Base-by-base conservation (phyloP, 805 yeast genomes). In the Ogataea pilisensis region DNA sequence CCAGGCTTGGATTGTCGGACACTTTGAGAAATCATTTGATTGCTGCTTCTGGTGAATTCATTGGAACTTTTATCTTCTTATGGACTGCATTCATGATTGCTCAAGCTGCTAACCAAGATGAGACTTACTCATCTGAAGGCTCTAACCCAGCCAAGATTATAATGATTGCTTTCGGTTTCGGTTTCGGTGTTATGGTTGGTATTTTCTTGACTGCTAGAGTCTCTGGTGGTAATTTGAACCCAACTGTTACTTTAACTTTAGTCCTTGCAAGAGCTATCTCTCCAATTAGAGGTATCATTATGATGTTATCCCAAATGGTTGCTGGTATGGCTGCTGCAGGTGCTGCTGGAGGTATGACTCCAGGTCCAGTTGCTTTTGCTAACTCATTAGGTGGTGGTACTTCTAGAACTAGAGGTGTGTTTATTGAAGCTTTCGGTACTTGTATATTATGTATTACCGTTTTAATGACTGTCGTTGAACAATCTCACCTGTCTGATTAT, bases 311-410 rank as follows among this genome's bases (percentile, higher is more conserved):
- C 31, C 95, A 87, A 68, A 60, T 86, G 57, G 64, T 85, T 60
- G 95, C 85, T 38, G 95, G 95, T 64, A 82, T 87, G 81, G 88
- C 88, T 55, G 95, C 95, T 42, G 95, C 91, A 42, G 95, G 87
- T 63, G 91, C 88, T 34, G 95, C 88, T 36, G 67, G 76, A 48
- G 93, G 87, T 33, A 76, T 86, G 81, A 83, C 91, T 19, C 95
- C 95, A 31, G 95, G 95, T 47, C 70, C 71, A 36, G 70, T 86
- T 52, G 70, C 77, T 5, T 86, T 85, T 54, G 76, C 86, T 45
- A 86, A 86, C 57, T 69, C 74, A 35, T 67, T 85, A 45, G 89
- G 91, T 42, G 80, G 80, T 43, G 93, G 82, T 36, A 70, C 75
- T 52, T 82, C 90, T 29, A 79, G 70, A 60, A 53, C 83, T 39